These are phyloP conservation scores for Aspergillus japonicus DNA, from an alignment of 2,329 filamentous ascomycete species.

Conservation along the genomic window DNA sequence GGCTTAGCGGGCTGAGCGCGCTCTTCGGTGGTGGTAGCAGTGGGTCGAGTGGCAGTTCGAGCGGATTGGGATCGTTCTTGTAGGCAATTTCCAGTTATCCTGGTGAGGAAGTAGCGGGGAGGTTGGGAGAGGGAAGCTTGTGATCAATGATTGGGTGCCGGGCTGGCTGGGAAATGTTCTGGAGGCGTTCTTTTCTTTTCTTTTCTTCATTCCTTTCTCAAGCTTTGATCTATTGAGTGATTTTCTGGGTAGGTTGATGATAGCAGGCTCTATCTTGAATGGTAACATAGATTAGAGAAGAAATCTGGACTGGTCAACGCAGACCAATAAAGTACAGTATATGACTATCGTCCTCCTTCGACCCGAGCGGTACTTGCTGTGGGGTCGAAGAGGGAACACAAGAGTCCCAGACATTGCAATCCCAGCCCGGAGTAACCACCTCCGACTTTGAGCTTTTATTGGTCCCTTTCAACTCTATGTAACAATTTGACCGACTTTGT, in stretches of 20 bases:
- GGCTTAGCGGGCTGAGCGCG: background rate
- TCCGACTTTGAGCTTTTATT: background rate
- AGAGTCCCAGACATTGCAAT: no score
- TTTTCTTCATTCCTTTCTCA: background rate
- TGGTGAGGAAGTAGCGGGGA: no score
- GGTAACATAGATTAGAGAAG: background rate
- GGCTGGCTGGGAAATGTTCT: background rate
- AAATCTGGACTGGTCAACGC: no score
- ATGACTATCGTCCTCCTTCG: no score
- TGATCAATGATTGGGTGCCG: background rate
- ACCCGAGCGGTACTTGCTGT: no score
- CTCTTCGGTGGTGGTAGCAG: background rate
- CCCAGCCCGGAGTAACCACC: no score
- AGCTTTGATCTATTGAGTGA: background rate
- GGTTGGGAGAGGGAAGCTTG: background rate
- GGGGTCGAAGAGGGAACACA: no score
- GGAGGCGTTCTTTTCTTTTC: background rate
- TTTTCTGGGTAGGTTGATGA: background rate
- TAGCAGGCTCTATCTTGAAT: background rate
- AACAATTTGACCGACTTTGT: conserved; percentile 2
- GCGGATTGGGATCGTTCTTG: background rate
- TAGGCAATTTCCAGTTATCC: background rate
- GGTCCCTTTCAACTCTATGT: background rate
- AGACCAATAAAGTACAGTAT: no score
- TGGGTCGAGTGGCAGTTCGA: background rate